phyloP scores from a whole-genome alignment of 768 basidiomycete species.

The Tricholomella constricta region DNA sequence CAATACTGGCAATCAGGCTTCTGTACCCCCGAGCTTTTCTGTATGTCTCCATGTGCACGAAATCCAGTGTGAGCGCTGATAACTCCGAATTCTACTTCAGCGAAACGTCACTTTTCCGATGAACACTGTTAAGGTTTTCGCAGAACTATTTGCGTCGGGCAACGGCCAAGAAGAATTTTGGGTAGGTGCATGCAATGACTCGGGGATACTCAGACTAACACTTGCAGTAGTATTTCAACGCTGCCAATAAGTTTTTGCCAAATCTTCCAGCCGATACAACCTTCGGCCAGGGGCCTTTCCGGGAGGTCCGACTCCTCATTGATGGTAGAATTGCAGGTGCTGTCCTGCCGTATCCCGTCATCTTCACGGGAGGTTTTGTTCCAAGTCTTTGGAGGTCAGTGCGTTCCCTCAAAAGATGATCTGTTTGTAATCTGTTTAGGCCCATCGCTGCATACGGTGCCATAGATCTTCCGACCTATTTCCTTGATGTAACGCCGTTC shows the following conservation, averaged over 20 bases:
- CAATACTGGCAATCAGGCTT: constrained; percentile 68
- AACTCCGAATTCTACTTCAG: constrained; percentile 34
- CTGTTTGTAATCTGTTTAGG: constrained; percentile 28
- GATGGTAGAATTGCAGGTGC: constrained; percentile 49
- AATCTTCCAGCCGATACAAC: constrained; percentile 50
- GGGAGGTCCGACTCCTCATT: constrained; percentile 49
- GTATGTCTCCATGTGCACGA: constrained; percentile 32
- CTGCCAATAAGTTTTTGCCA: constrained; percentile 57
- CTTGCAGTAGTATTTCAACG: constrained; percentile 61
- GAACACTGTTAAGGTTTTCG: constrained; percentile 67
- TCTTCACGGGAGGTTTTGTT: constrained; percentile 77
- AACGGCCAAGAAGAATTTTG: constrained; percentile 72
- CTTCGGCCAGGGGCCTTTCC: constrained; percentile 49
- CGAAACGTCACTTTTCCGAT: constrained; percentile 68
- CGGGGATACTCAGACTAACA: background rate
- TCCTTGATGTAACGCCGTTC: constrained; percentile 78
- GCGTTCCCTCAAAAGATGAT: background rate
- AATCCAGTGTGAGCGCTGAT: no score
- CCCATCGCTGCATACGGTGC: constrained; percentile 80
- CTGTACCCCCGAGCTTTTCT: constrained; percentile 74
- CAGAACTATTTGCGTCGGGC: constrained; percentile 70
- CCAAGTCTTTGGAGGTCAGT: constrained; percentile 68
- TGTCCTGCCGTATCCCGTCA: constrained; percentile 55
- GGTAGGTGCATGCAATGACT: constrained; percentile 40
- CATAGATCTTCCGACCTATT: constrained; percentile 76